These are phyloP conservation scores for Trichomonas tenax DNA, from an alignment of 208 protist species.

Conservation along the genomic window DNA sequence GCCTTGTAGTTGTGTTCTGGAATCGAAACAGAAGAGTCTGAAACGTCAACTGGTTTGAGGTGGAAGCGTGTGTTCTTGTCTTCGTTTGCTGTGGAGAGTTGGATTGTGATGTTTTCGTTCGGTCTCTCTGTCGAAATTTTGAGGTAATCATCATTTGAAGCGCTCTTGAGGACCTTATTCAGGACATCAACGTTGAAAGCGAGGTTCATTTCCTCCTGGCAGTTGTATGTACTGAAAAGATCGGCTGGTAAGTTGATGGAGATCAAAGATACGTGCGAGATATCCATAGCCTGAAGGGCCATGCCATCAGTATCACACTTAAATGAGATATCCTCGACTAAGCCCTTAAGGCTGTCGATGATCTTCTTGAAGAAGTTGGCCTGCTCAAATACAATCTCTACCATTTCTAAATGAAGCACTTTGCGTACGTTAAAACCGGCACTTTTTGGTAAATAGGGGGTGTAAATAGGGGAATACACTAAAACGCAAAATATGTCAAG, in stretches of 20 bases:
- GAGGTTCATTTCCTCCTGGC: neutral
- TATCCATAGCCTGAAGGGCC: constrained; percentile 7
- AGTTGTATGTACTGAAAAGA: neutral
- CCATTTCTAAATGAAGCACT: too few species aligned
- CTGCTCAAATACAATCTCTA: neutral
- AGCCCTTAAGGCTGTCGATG: neutral
- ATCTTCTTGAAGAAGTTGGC: neutral
- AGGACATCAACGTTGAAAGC: neutral
- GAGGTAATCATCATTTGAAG: neutral
- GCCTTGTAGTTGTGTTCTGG: neutral
- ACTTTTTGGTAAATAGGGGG: too few species aligned
- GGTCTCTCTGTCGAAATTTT: neutral
- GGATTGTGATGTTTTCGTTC: neutral
- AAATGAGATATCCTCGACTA: neutral
- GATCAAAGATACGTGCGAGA: neutral
- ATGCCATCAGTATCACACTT: neutral
- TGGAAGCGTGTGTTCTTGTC: neutral
- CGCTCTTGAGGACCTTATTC: neutral
- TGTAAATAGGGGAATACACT: too few species aligned
- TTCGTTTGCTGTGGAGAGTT: neutral
- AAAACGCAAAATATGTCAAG: too few species aligned
- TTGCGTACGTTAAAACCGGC: too few species aligned
- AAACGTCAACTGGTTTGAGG: neutral
- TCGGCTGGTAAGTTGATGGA: neutral
- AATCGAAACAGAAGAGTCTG: neutral